Percentiles rank a stretch among this genome's conserved stretches.
Evolutionary conservation across 306 rosid species (phyloP).

Genomic region (Fragaria iinumae): DNA sequence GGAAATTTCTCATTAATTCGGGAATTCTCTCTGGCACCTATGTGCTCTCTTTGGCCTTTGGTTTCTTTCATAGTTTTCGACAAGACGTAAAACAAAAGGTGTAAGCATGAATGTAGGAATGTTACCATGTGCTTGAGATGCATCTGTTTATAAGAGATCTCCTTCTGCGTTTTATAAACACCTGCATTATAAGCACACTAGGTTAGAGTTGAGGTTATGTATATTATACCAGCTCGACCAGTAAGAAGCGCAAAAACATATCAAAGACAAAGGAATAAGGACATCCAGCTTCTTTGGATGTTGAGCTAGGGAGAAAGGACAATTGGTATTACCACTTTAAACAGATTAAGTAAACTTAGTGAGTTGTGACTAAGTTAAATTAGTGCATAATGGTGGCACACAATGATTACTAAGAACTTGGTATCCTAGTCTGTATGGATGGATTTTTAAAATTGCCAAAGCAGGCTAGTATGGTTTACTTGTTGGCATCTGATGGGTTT

Average conservation of each 20-base stretch:
- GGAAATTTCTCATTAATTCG: conserved; percentile 40
- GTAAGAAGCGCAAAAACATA: conserved; percentile 39
- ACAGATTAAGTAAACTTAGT: neutral
- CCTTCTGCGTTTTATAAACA: neutral
- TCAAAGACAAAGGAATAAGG: conserved; percentile 39
- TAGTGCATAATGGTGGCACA: conserved; percentile 3
- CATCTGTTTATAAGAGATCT: conserved; percentile 21
- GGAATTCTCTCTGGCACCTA: conserved; percentile 47
- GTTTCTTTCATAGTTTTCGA: conserved; percentile 17
- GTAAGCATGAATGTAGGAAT: conserved; percentile 53
- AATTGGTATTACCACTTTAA: neutral
- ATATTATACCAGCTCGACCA: conserved; percentile 7
- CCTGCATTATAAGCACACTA: conserved; percentile 32
- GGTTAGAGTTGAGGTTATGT: neutral
- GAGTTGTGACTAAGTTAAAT: neutral
- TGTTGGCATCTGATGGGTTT: conserved; percentile 22
- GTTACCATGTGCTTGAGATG: conserved; percentile 52
- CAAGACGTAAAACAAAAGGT: conserved; percentile 35
- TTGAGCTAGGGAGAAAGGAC: conserved; percentile 37
- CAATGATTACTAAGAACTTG: conserved; percentile 35
- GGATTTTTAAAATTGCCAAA: neutral
- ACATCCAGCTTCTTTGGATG: conserved; percentile 38
- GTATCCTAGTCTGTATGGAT: neutral
- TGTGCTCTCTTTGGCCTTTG: conserved; percentile 23
- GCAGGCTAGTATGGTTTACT: conserved; percentile 13